Conservation (phyloP, 208 protist genomes). For the Trypanosomatidae sp. region DNA sequence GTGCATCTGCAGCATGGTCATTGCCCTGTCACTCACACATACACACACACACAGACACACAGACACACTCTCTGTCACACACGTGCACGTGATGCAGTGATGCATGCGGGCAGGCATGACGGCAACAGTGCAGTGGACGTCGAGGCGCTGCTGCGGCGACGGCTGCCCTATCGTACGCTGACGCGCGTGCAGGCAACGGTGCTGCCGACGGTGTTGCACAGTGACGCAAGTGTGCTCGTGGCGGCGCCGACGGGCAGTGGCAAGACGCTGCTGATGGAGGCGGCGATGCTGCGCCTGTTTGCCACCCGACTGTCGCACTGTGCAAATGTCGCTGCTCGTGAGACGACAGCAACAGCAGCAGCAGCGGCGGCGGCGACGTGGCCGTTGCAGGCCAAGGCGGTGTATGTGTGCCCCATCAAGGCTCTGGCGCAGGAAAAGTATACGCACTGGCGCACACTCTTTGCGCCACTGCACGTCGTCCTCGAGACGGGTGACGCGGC, state of each 20-base stretch:
- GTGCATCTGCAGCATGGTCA: too few species aligned
- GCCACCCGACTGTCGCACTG: constrained; percentile 14
- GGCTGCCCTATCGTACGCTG: too few species aligned
- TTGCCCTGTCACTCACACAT: too few species aligned
- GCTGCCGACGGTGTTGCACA: constrained; percentile 38
- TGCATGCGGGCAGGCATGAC: too few species aligned
- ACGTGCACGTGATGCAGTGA: too few species aligned
- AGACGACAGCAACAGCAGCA: not conserved
- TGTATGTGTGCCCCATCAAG: constrained; percentile 89
- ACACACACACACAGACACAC: too few species aligned
- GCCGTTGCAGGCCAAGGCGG: constrained; percentile 37
- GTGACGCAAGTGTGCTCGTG: constrained; percentile 54
- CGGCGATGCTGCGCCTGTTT: constrained; percentile 83
- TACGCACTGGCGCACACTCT: constrained; percentile 44
- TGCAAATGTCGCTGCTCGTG: not conserved
- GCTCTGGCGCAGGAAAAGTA: constrained; percentile 84
- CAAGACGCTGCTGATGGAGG: constrained; percentile 80
- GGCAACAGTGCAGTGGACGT: too few species aligned
- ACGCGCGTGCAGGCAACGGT: constrained; percentile 63
- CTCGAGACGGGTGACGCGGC: constrained; percentile 96
- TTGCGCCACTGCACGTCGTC: constrained; percentile 58
- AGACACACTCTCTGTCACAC: too few species aligned
- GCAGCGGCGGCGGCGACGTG: not conserved
- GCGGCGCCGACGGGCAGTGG: constrained; percentile 83
- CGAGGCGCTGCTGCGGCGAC: too few species aligned